A percentile compares a stretch with the other conserved stretches of the same genome.
phyloP scores from a whole-genome alignment of 2,329 filamentous ascomycete species.

The Cytospora leucostoma region DNA sequence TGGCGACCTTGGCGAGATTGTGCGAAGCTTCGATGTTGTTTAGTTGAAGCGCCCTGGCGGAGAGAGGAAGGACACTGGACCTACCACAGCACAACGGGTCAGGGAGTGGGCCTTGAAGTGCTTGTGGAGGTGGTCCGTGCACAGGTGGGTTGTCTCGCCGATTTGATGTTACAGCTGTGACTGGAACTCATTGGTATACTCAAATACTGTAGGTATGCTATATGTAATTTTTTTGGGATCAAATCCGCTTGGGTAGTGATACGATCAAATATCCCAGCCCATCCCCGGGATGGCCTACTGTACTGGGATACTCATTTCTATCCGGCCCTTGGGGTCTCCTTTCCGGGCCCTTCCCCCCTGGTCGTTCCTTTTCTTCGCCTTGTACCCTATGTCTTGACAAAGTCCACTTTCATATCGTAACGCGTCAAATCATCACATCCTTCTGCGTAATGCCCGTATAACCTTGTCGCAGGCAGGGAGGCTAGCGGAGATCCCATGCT shows the following conservation, averaged over 20 bases:
- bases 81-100: neutral
- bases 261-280: neutral
- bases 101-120: neutral
- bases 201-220: neutral
- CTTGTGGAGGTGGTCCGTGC: neutral
- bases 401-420: slow-evolving; percentile 2
- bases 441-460: slow-evolving; percentile 7
- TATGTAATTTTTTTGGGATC: neutral
- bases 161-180: neutral
- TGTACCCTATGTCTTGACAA: neutral
- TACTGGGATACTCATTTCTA: neutral
- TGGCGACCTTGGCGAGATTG: neutral
- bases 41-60: neutral
- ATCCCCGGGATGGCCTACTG: neutral
- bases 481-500: slow-evolving; percentile 1
- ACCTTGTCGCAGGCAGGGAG: slow-evolving; percentile 6
- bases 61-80: neutral
- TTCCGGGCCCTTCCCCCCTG: neutral
- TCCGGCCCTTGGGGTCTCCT: neutral
- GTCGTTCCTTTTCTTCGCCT: neutral
- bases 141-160: neutral
- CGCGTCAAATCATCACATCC: slow-evolving; percentile 23
- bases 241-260: neutral
- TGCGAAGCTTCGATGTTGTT: neutral
- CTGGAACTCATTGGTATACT: no score